These are phyloP conservation scores for Phytopythium delawarense DNA, from an alignment of 352 stramenopile species.

Conservation along the genomic window DNA sequence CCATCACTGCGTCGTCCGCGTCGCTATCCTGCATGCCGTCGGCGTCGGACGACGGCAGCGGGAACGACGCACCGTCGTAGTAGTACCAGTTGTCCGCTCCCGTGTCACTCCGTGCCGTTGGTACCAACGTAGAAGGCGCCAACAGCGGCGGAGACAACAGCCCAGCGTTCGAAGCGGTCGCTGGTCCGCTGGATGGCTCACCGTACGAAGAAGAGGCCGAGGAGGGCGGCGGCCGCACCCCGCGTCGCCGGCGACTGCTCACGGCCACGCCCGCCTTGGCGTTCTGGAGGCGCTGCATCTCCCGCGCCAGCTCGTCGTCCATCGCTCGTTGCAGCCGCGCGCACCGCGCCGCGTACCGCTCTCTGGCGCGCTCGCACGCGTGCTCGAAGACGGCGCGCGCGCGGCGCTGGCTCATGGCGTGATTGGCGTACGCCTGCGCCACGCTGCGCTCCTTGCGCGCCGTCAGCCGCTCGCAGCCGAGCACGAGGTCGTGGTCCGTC, in stretches of 20 bases:
- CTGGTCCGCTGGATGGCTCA: not conserved
- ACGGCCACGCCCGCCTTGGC: slow-evolving; percentile 63
- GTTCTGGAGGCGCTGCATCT: slow-evolving; percentile 48
- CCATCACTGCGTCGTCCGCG: slow-evolving; percentile 13
- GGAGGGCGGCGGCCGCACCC: slow-evolving; percentile 6
- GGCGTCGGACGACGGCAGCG: not conserved
- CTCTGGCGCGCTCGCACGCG: slow-evolving; percentile 30
- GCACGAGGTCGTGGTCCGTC: slow-evolving; percentile 29
- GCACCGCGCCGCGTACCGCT: slow-evolving; percentile 40
- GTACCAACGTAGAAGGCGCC: not conserved
- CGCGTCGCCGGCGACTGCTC: slow-evolving; percentile 48
- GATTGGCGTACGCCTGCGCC: slow-evolving; percentile 20
- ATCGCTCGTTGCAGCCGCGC: slow-evolving; percentile 47
- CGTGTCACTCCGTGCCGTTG: slow-evolving; percentile 13
- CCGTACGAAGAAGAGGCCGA: not conserved
- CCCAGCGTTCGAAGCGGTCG: slow-evolving; percentile 12
- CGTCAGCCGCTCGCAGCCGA: slow-evolving; percentile 27
- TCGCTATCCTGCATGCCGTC: slow-evolving; percentile 14
- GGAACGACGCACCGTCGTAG: not conserved
- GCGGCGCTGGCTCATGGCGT: slow-evolving; percentile 24
- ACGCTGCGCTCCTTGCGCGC: slow-evolving; percentile 16
- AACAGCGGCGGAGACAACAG: slow-evolving; percentile 4
- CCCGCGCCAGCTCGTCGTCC: slow-evolving; percentile 40
- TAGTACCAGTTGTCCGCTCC: slow-evolving; percentile 8
- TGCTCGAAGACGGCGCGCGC: slow-evolving; percentile 34